These are phyloP conservation scores for Naganishia cerealis DNA, from an alignment of 1,284 basidiomycete species.

Conservation along the genomic window DNA sequence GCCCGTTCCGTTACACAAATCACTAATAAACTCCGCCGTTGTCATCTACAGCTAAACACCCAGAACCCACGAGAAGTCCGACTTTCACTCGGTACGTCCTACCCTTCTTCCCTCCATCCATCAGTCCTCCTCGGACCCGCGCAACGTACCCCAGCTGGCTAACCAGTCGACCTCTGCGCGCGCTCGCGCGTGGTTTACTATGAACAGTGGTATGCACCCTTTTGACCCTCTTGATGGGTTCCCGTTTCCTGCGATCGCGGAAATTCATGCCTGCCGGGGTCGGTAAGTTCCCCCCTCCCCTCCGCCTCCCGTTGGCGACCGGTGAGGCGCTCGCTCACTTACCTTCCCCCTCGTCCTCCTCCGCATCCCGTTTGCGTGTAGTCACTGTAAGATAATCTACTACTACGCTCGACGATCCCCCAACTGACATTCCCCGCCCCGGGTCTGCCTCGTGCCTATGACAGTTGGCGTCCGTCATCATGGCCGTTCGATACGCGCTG, in stretches of 20 bases:
- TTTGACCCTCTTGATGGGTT: conserved; percentile 42
- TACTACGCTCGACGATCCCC: neutral
- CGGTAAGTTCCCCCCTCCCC: conserved; percentile 38
- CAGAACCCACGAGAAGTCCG: conserved; percentile 41
- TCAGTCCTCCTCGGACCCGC: too few relatives aligned
- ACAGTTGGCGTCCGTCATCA: conserved; percentile 20
- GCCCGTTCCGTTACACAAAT: too few relatives aligned
- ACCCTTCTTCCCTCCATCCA: neutral
- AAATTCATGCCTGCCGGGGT: conserved; percentile 52
- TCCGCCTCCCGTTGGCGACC: conserved; percentile 40
- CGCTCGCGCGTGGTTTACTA: neutral
- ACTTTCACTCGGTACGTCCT: conserved; percentile 39
- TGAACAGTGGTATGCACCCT: conserved; percentile 37
- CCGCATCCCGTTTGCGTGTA: neutral
- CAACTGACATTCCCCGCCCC: neutral
- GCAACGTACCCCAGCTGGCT: too few relatives aligned
- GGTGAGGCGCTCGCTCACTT: conserved; percentile 41
- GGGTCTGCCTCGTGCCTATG: neutral
- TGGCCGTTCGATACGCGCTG: conserved; percentile 27
- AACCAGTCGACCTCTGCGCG: neutral
- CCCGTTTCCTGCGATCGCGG: conserved; percentile 40
- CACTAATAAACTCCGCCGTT: neutral
- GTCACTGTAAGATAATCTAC: conserved; percentile 13
- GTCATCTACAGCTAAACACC: conserved; percentile 37
- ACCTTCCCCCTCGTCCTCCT: too few relatives aligned